Conservation (phyloP, 345 rosid genomes). For the Gossypium raimondii region DNA sequence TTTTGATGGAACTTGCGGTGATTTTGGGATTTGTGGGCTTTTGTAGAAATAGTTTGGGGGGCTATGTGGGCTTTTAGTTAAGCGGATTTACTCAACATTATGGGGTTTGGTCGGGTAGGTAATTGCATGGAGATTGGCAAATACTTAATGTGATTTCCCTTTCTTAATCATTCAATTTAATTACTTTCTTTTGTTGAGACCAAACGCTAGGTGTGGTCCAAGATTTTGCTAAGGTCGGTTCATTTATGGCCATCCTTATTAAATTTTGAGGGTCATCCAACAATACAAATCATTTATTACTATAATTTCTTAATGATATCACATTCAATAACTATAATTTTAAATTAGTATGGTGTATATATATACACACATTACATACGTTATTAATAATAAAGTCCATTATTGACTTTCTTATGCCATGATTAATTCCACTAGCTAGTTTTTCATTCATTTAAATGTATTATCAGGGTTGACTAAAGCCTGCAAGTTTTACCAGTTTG, state of each 20-base stretch:
- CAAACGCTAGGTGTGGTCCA: neutral
- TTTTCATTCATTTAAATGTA: too few relatives aligned
- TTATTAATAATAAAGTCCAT: too few relatives aligned
- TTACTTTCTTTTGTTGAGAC: neutral
- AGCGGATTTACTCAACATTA: neutral
- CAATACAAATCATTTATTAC: too few relatives aligned
- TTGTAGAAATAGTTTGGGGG: neutral
- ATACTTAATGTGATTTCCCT: neutral
- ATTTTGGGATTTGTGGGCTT: neutral
- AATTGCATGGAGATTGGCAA: neutral
- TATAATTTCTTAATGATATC: too few relatives aligned
- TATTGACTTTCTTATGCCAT: too few relatives aligned
- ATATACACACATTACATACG: too few relatives aligned
- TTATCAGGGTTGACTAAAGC: neutral
- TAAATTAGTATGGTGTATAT: too few relatives aligned
- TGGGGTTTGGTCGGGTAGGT: too few relatives aligned
- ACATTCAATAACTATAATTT: too few relatives aligned
- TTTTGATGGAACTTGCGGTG: neutral
- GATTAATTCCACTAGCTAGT: too few relatives aligned
- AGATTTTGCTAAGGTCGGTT: neutral
- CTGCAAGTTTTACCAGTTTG: neutral
- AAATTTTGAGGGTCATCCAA: too few relatives aligned
- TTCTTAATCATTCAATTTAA: neutral
- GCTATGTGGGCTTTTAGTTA: neutral
- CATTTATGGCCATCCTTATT: neutral